Percentiles rank a stretch among this genome's conserved stretches.
Evolutionary conservation across 1,139 yeast genomes (phyloP).

Genomic region (Tardiomyces digboiensis): DNA sequence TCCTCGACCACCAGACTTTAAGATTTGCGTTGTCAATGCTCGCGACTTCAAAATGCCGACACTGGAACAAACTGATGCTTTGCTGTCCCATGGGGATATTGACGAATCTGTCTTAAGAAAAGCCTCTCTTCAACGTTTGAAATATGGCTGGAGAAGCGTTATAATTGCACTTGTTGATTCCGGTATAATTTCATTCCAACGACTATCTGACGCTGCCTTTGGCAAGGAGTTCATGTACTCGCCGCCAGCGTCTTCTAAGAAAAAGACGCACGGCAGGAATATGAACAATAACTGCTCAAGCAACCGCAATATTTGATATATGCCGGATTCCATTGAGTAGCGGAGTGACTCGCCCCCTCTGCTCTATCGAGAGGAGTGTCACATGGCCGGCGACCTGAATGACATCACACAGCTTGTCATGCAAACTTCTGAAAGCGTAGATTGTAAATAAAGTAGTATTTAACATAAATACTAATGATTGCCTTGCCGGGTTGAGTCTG

Average conservation of each 20-base stretch:
- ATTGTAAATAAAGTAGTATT: no score
- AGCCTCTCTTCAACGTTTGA: slow-evolving; percentile 27
- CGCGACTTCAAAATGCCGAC: slow-evolving; percentile 44
- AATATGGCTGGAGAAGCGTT: slow-evolving; percentile 42
- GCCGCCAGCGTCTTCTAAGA: no score
- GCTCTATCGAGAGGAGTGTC: no score
- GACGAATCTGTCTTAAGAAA: slow-evolving; percentile 13
- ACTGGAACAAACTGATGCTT: slow-evolving; percentile 24
- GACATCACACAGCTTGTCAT: no score
- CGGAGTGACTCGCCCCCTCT: no score
- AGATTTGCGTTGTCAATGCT: slow-evolving; percentile 51
- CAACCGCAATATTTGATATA: no score
- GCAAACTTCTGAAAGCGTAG: no score
- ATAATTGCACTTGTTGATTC: slow-evolving; percentile 60
- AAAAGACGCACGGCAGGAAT: not conserved
- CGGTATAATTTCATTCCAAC: slow-evolving; percentile 62
- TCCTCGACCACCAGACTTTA: slow-evolving; percentile 72
- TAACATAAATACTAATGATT: no score
- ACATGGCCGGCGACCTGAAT: no score
- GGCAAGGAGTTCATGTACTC: slow-evolving; percentile 7
- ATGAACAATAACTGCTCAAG: not conserved
- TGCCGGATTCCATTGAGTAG: no score
- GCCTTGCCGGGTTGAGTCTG: no score
- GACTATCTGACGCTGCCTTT: slow-evolving; percentile 52
- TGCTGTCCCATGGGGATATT: slow-evolving; percentile 24